These are phyloP conservation scores for Pulveroboletus frians DNA, from an alignment of 768 basidiomycete genomes.

Conservation along the genomic window DNA sequence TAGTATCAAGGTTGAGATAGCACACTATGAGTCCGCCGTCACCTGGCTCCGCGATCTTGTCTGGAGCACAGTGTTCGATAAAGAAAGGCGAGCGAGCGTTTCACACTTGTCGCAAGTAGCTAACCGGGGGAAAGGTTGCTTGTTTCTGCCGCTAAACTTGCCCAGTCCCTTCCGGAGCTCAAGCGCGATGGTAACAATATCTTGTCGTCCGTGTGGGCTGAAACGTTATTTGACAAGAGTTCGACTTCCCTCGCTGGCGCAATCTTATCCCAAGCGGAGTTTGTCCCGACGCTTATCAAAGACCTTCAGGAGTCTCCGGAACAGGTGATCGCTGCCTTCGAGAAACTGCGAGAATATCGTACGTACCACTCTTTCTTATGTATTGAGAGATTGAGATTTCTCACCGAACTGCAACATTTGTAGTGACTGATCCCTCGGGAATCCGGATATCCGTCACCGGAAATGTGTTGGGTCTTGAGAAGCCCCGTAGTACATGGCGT, in stretches of 20 bases:
- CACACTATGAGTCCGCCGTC: constrained; percentile 74
- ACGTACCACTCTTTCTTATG: constrained; percentile 26
- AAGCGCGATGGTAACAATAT: constrained; percentile 88
- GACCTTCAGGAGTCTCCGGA: constrained; percentile 70
- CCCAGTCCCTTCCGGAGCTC: constrained; percentile 84
- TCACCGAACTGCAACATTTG: background rate
- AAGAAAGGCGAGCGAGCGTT: constrained; percentile 54
- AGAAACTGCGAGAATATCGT: constrained; percentile 68
- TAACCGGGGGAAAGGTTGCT: constrained; percentile 51
- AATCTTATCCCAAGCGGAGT: constrained; percentile 72
- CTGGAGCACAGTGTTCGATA: constrained; percentile 69
- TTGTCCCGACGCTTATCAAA: constrained; percentile 68
- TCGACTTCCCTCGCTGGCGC: constrained; percentile 66
- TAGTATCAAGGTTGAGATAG: constrained; percentile 78
- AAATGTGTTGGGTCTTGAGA: constrained; percentile 61
- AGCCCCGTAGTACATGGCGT: constrained; percentile 71
- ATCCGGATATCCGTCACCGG: constrained; percentile 91
- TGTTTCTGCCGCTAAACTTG: constrained; percentile 80
- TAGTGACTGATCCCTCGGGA: constrained; percentile 80
- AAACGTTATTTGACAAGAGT: constrained; percentile 59
- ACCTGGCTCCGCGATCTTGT: constrained; percentile 83
- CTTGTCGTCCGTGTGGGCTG: constrained; percentile 62
- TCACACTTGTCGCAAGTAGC: background rate
- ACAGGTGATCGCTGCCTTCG: constrained; percentile 65
- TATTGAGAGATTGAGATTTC: background rate